These are phyloP conservation scores for Globisporangium carolinianum DNA, from an alignment of 352 stramenopile species.

Conservation along the genomic window DNA sequence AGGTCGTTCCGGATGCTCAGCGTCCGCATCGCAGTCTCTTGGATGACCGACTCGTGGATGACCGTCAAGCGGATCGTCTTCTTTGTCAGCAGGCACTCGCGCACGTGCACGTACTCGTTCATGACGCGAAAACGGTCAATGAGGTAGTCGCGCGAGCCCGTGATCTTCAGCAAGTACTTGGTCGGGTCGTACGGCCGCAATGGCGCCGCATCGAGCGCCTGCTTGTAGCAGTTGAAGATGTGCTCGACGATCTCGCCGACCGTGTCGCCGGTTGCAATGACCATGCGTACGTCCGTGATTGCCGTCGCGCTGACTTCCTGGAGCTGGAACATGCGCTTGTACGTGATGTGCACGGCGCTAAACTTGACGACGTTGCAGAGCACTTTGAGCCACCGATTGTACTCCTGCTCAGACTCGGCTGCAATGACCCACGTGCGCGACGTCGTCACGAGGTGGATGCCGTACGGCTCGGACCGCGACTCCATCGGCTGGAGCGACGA, in stretches of 20 bases:
- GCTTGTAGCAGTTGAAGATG: slow-evolving; percentile 87
- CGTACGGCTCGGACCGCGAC: slow-evolving; percentile 51
- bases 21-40: slow-evolving; percentile 74
- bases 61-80: slow-evolving; percentile 81
- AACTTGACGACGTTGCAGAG: slow-evolving; percentile 79
- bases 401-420: slow-evolving; percentile 67
- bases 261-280: slow-evolving; percentile 73
- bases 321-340: slow-evolving; percentile 78
- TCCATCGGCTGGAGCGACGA: slow-evolving; percentile 78
- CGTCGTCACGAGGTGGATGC: slow-evolving; percentile 74
- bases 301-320: slow-evolving; percentile 79
- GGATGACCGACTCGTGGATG: slow-evolving; percentile 82
- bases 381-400: slow-evolving; percentile 73
- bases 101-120: slow-evolving; percentile 86
- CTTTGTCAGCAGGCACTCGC: slow-evolving; percentile 80
- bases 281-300: slow-evolving; percentile 83
- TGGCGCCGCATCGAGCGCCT: slow-evolving; percentile 64
- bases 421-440: slow-evolving; percentile 71
- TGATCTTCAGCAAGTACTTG: slow-evolving; percentile 85
- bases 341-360: slow-evolving; percentile 69
- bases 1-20: slow-evolving; percentile 63
- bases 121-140: slow-evolving; percentile 76
- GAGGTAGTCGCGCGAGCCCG: slow-evolving; percentile 80
- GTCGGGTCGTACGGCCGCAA: slow-evolving; percentile 70
- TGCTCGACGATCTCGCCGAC: slow-evolving; percentile 86